Percentiles rank a stretch among this genome's conserved stretches.
phyloP scores from a whole-genome alignment of 2,329 filamentous ascomycete species.

The Colletotrichum lentis region DNA sequence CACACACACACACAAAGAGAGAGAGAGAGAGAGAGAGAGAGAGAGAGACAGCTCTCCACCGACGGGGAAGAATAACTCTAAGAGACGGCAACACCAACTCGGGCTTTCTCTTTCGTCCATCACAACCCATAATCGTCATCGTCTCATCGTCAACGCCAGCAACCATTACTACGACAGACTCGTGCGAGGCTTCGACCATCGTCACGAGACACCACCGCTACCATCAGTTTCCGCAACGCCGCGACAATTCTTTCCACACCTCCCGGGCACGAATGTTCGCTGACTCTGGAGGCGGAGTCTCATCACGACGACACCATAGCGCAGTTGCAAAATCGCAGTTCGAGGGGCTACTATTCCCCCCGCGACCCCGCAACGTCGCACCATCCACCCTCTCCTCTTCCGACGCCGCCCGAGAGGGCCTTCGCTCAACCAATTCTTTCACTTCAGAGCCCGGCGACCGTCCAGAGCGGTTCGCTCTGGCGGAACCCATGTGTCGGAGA shows the following conservation, averaged over 20 bases:
- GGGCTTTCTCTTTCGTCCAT: conserved; percentile 11
- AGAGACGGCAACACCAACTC: conserved; percentile 29
- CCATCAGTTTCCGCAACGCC: conserved; percentile 21
- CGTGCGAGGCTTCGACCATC: conserved; percentile 13
- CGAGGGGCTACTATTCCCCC: conserved; percentile 39
- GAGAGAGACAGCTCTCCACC: conserved; percentile 35
- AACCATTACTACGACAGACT: conserved; percentile 4
- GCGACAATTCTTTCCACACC: conserved; percentile 37
- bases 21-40: too few relatives aligned
- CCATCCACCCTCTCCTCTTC: conserved; percentile 31
- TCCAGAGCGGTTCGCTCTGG: conserved; percentile 80
- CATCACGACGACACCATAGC: conserved; percentile 36
- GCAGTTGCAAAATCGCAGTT: conserved; percentile 32
- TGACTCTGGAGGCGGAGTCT: conserved; percentile 41
- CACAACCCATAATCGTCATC: conserved; percentile 13
- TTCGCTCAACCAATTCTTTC: conserved; percentile 64
- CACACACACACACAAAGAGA: too few relatives aligned
- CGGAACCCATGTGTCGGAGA: conserved; percentile 76
- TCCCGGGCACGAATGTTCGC: conserved; percentile 44
- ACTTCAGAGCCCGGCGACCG: conserved; percentile 71
- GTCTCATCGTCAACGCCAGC: conserved; percentile 8
- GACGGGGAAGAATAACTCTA: conserved; percentile 16
- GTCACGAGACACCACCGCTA: conserved; percentile 12
- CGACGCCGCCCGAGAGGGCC: conserved; percentile 64
- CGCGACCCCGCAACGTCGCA: conserved; percentile 42